Conservation (phyloP, 148 eudicot species). For the Oxyria digyna region DNA sequence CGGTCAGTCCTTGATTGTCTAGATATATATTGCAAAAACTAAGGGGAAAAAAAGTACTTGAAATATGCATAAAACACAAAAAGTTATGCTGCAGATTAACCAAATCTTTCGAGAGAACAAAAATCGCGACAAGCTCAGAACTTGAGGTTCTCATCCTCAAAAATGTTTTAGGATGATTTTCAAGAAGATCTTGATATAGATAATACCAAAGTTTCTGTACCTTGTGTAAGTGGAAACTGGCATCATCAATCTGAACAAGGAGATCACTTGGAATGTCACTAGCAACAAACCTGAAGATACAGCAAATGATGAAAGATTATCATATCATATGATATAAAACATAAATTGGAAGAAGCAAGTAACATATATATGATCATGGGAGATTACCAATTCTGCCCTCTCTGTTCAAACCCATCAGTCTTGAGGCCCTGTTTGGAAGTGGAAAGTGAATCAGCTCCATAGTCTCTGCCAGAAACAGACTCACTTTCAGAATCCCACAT, state of each 20-base stretch:
- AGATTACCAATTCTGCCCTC: conserved; percentile 87
- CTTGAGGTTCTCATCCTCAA: too few relatives aligned
- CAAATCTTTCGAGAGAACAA: too few relatives aligned
- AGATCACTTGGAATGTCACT: conserved; percentile 95
- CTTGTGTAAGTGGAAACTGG: conserved; percentile 85
- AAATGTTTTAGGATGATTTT: too few relatives aligned
- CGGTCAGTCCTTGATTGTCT: neutral
- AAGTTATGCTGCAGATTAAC: too few relatives aligned
- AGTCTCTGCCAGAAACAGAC: conserved; percentile 48
- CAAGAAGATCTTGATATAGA: too few relatives aligned
- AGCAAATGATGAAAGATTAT: too few relatives aligned
- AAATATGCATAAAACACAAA: neutral
- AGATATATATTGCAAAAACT: neutral
- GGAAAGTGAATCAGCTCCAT: conserved; percentile 46
- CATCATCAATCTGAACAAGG: conserved; percentile 64
- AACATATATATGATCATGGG: neutral
- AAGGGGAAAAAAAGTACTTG: neutral
- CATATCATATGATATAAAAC: too few relatives aligned
- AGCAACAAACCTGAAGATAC: conserved; percentile 56
- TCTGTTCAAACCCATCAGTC: conserved; percentile 83
- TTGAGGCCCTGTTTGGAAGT: conserved; percentile 55
- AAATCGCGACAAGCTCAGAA: too few relatives aligned
- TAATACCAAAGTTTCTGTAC: conserved; percentile 19
- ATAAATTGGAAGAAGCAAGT: neutral
- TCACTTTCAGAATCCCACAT: conserved; percentile 96